These are phyloP conservation scores for Alternaria viburni DNA, from an alignment of 2,329 filamentous ascomycete genomes.

Conservation along the genomic window DNA sequence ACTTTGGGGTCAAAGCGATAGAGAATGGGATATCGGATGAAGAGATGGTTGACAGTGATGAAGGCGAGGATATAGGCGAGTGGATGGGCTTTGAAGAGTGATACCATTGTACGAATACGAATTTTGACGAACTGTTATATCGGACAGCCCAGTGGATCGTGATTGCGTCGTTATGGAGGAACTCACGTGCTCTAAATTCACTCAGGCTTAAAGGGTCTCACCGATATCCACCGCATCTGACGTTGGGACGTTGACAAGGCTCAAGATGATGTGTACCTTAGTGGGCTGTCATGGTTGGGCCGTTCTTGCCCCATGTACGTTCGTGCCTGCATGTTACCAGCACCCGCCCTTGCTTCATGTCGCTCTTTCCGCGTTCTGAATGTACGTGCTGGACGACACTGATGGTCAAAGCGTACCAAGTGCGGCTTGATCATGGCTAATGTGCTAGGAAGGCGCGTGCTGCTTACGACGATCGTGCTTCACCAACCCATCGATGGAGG, in stretches of 20 bases:
- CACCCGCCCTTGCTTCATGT: not conserved
- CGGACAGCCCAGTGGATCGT: not conserved
- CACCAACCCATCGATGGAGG: not conserved
- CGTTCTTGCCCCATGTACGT: not conserved
- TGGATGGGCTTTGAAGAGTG: slow-evolving; percentile 60
- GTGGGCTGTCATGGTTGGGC: too few relatives aligned
- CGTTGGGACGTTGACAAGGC: not conserved
- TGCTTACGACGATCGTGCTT: not conserved
- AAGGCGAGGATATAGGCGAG: slow-evolving; percentile 51
- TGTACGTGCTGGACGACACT: not conserved
- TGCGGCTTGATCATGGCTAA: not conserved
- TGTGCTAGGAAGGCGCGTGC: not conserved
- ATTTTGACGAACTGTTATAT: slow-evolving; percentile 2
- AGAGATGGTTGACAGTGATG: slow-evolving; percentile 36
- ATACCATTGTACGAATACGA: slow-evolving; percentile 17
- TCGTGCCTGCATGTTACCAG: not conserved
- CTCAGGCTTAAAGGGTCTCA: rapidly evolving
- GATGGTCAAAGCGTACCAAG: not conserved
- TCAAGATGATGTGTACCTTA: too few relatives aligned
- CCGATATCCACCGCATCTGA: too few relatives aligned
- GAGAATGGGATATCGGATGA: slow-evolving; percentile 46
- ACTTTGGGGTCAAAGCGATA: slow-evolving; percentile 42
- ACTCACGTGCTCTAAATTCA: not conserved
- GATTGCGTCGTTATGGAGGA: not conserved
- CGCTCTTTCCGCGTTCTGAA: too few relatives aligned